Evolutionary conservation across 1,139 yeast species (phyloP), one percentile per base, ranked within the genome.

Genomic region (Wickerhamomyces sp.): DNA sequence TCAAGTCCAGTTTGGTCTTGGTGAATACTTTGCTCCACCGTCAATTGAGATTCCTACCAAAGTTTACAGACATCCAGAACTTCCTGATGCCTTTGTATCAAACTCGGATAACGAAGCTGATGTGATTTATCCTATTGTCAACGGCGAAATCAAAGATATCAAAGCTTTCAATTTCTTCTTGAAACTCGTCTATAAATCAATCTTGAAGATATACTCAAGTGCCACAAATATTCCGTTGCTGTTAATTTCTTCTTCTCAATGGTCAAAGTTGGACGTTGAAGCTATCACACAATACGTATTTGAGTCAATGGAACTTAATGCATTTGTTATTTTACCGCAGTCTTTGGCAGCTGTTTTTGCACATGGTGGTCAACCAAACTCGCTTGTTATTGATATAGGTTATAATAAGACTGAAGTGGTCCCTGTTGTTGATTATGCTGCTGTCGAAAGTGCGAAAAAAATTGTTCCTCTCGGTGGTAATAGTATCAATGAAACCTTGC

Each of bases 351-450:
- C 90, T 1, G 69, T 83, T 13, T 89, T 81, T 61, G 94, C 96
- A 0, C 73, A 82, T 56, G 81, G 81, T 10, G 79, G 82, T 3
- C 65, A 79, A 16, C 60, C 63, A 22, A 76, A 72, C 41, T 75
- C 92, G 1, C 63, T 83, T 29, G 87, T 92, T 18, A 78, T 92
- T 34, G 95, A 92, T 60, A 72, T 92, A 33, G 97, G 97, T 17
- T 68, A 71, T 44, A 77, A 81, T 31, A 76, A 80, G 50, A 77
- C 88, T 2, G 96, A 88, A 57, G 70, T 92, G 30, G 72, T 82
- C 6, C 94, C 96, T 1, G 77, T 92, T 19, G 63, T 85, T 34
- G 94, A 86, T 42, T 86, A 78, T 54, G 78, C 79, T 43, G 70
- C 76, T 5, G 61, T 82, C 33, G 72, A 71, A 35, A 72, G 72